These are phyloP conservation scores for Staphylotrichum longicolle DNA, from an alignment of 495 filamentous ascomycete species.

Conservation along the genomic window DNA sequence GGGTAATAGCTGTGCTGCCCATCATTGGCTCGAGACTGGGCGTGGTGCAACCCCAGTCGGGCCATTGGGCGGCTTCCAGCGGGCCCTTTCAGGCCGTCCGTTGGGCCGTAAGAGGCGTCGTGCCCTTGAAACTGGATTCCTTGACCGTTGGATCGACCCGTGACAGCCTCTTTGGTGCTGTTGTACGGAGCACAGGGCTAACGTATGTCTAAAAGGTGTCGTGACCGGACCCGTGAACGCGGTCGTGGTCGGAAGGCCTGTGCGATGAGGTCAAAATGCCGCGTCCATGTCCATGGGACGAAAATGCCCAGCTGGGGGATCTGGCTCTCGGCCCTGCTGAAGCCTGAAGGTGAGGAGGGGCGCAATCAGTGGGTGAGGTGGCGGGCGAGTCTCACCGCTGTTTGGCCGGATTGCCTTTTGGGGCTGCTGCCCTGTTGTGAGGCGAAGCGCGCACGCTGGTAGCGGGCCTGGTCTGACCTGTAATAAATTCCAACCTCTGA, in stretches of 20 bases:
- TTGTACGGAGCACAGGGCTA: background rate
- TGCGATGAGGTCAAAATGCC: background rate
- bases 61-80: slow-evolving; percentile 22
- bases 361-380: background rate
- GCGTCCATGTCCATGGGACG: no score
- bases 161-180: slow-evolving; percentile 6
- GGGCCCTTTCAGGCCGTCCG: slow-evolving; percentile 13
- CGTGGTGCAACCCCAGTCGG: slow-evolving; percentile 25
- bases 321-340: background rate
- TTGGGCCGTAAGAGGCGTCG: slow-evolving; percentile 19
- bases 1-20: slow-evolving; percentile 20
- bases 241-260: background rate
- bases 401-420: slow-evolving; percentile 14
- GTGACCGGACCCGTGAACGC: background rate
- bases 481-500: slow-evolving; percentile 1
- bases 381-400: slow-evolving; percentile 12
- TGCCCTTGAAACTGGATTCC: slow-evolving; percentile 12
- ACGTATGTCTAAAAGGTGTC: background rate
- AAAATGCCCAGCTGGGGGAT: no score
- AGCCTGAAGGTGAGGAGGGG: background rate
- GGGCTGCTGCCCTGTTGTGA: slow-evolving; percentile 1
- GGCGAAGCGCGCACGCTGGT: slow-evolving; percentile 4
- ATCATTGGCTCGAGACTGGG: slow-evolving; percentile 18
- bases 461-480: slow-evolving; percentile 6
- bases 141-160: slow-evolving; percentile 18